Base-by-base conservation (phyloP, 2,329 filamentous ascomycete genomes). In the Annulohypoxylon truncatum region DNA sequence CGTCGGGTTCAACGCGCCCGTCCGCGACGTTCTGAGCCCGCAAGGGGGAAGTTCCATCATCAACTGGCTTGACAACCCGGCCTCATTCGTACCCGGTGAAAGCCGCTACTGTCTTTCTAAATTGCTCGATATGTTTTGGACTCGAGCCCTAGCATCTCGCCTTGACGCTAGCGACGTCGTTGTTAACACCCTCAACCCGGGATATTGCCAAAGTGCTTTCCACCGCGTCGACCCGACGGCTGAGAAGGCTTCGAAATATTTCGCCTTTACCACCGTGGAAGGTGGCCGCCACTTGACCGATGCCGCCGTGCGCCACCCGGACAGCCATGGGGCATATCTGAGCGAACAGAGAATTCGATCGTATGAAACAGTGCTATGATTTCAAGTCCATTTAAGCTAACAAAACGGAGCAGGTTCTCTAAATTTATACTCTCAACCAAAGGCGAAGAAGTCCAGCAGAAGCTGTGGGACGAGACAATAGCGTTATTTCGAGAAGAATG, bases 61-160 rank as follows among this genome's bases (percentile, higher is more conserved):
- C 8, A 15, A 18, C 18, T 62, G 55, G 47, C 51, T 73, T 12
- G 68, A 73, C 13, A 44, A 69, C 26, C 59, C 63, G 46, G 56
- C 46, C 7, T 64, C 68, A 2, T 72, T 72, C 20, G 50, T 38
- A 42, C 62, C 61, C 18, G 68, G 56, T 26, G 52, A 46, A 12
- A 52, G 42, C 24, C 70, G 64, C 8, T 73, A 73, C 38, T 56
- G 44, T 26, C 48, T 64, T 35, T 71, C 58, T 1, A 71, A 71
- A 62, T 54, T 72, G 20, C 64, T 73, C 10, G 54, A 66, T 28
- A 12, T 71, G 12, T 15, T 72, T 0, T 71, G 71, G 68, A 68
- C 56, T 15, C 61, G 67, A 4, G 67, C 63, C 24, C 53, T 72
- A 2, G 64, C 55, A 2, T 24, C 53, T n/a, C 68, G 44, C 9